These are phyloP conservation scores for Epichloe sp. DNA, from an alignment of 2,329 filamentous ascomycete genomes.

Conservation along the genomic window DNA sequence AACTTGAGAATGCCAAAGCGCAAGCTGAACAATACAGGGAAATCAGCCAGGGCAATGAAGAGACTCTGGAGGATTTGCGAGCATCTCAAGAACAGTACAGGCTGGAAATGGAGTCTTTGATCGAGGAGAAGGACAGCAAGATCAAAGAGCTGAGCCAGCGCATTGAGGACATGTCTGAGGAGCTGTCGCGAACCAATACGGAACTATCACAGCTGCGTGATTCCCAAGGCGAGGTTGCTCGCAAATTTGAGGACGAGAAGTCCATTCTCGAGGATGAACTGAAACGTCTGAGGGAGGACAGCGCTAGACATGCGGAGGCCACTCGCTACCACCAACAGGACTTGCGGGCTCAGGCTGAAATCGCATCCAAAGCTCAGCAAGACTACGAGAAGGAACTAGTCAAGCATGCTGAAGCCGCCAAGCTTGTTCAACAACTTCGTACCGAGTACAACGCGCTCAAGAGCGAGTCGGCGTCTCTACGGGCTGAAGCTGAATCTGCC, in stretches of 20 bases:
- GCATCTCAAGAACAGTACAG: conserved; percentile 75
- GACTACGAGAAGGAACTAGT: conserved; percentile 91
- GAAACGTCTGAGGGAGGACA: conserved; percentile 67
- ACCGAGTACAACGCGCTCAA: conserved; percentile 72
- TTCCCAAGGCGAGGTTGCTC: conserved; percentile 61
- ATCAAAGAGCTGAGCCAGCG: conserved; percentile 74
- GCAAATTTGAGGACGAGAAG: conserved; percentile 71
- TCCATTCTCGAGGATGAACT: conserved; percentile 66
- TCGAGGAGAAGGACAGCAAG: conserved; percentile 65
- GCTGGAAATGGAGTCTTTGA: conserved; percentile 66
- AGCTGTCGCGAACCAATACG: conserved; percentile 68
- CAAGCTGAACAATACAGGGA: conserved; percentile 81
- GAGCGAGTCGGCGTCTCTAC: conserved; percentile 60
- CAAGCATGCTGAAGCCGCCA: conserved; percentile 92
- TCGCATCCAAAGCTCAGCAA: conserved; percentile 83
- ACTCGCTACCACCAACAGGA: conserved; percentile 82
- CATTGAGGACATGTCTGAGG: conserved; percentile 68
- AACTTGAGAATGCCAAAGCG: conserved; percentile 67
- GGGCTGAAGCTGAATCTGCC: conserved; percentile 73
- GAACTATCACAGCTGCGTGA: conserved; percentile 73
- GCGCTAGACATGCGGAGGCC: conserved; percentile 64
- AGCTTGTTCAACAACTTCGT: conserved; percentile 65
- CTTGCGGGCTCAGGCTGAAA: conserved; percentile 83
- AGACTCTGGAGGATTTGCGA: conserved; percentile 67
- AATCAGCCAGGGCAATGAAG: conserved; percentile 77